Conservation (phyloP, 345 rosid genomes). For the Populus ilicifolia region DNA sequence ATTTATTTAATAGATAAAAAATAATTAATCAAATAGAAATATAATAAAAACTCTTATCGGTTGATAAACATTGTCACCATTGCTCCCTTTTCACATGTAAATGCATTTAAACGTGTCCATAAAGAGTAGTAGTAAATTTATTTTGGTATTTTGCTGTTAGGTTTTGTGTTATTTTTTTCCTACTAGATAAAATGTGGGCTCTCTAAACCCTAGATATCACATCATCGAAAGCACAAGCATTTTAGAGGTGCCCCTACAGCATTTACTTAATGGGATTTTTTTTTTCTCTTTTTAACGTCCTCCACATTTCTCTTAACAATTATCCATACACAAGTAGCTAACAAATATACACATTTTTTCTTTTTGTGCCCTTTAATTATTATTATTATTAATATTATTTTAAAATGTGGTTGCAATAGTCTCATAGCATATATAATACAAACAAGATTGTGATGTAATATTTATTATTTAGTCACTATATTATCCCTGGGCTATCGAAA, state of each 20-base stretch:
- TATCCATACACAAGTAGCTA: neutral
- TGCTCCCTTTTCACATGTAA: constrained; percentile 30
- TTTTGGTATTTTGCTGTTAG: constrained; percentile 45
- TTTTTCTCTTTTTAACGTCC: neutral
- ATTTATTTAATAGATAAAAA: neutral
- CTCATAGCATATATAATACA: neutral
- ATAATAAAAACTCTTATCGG: too few relatives aligned
- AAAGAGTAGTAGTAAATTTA: constrained; percentile 39
- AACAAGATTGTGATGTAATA: constrained; percentile 12
- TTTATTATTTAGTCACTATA: neutral
- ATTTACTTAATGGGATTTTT: constrained; percentile 7
- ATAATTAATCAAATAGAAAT: neutral
- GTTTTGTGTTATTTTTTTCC: constrained; percentile 33
- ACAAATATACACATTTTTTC: neutral
- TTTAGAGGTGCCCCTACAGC: constrained; percentile 1
- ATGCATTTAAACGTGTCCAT: constrained; percentile 38
- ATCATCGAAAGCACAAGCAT: neutral
- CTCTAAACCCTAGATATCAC: neutral
- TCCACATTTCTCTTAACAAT: neutral
- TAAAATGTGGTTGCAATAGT: constrained; percentile 1
- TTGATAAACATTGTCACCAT: neutral
- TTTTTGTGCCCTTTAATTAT: neutral
- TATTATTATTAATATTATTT: neutral
- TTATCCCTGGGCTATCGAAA: neutral
- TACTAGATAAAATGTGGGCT: constrained; percentile 20